Base-by-base conservation (phyloP, 2,329 filamentous ascomycete species). In the Tothia fuscella region DNA sequence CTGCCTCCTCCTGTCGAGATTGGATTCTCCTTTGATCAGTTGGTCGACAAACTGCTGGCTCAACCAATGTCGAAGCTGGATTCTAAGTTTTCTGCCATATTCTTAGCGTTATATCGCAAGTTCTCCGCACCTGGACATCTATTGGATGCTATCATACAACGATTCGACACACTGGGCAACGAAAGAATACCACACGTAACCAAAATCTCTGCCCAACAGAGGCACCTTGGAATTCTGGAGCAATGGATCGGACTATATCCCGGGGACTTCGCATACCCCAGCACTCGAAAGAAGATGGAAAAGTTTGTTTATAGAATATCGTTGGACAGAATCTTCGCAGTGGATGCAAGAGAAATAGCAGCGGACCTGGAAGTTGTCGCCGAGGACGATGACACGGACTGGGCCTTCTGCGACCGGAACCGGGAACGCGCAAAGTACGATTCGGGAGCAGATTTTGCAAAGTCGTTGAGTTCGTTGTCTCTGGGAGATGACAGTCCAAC, bases 171-270 rank as follows among this genome's bases (percentile, higher is more conserved):
- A 13, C 66, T 82, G 19, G 10, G 20, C 21, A 35, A 78, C 32
- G 78, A 82, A 46, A 78, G 74, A 49, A 68, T 70, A 7, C 71
- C 78, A 48, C 80, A 83, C 48, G 72, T 95, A 32, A 79, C 79
- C 41, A 85, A 81, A 51, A 88, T 82, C 30, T 78, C 82, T 6
- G 78, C 80, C 4, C 89, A 95, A 56, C 70, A 94, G 42, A 78
- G 88, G 39, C 82, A 89, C 47, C 78, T 94, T 29, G 80, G 83
- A 50, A 78, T 91, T 5, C 67, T 96, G 45, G 84, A 86, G 4
- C 83, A 84, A 57, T 98, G 91, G 91, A 80, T 93, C 2, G 78
- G 80, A 13, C 68, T 80, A 32, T 96, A 96, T 59, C 88, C 91
- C 0, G 89, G 87, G 13, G 91, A 98, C 59, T 94, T 96, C 66